Percentiles rank a stretch among this genome's conserved stretches.
phyloP scores from a whole-genome alignment of 176 grass and related monocot genomes.

The Ampelocalamus luodianensis region DNA sequence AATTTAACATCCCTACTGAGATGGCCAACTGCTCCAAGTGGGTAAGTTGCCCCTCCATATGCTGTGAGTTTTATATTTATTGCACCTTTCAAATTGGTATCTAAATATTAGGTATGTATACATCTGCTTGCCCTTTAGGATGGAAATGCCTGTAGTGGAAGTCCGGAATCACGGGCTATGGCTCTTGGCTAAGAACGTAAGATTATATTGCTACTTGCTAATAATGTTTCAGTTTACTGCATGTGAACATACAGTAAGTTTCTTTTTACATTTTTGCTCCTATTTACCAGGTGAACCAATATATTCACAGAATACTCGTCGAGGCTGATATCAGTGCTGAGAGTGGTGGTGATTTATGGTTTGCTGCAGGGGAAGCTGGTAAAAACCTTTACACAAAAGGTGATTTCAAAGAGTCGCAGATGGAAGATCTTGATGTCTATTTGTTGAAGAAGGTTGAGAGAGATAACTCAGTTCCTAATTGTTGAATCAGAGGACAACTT shows the following conservation, averaged over 20 bases:
- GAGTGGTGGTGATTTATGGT: slow-evolving; percentile 62
- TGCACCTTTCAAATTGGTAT: slow-evolving; percentile 25
- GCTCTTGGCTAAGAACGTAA: slow-evolving; percentile 97
- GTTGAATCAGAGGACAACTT: slow-evolving; percentile 24
- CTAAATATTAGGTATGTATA: slow-evolving; percentile 17
- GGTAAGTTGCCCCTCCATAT: slow-evolving; percentile 55
- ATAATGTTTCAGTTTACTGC: neutral
- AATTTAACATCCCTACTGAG: slow-evolving; percentile 91
- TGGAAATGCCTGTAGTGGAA: slow-evolving; percentile 98
- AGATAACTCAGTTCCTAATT: slow-evolving; percentile 35
- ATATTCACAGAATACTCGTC: slow-evolving; percentile 84
- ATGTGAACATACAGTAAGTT: neutral
- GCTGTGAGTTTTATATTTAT: neutral
- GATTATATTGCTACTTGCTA: slow-evolving; percentile 22
- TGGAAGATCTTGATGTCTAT: slow-evolving; percentile 76
- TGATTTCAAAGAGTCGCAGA: slow-evolving; percentile 63
- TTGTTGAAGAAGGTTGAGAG: slow-evolving; percentile 79
- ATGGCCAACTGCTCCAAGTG: slow-evolving; percentile 97
- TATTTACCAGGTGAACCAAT: slow-evolving; percentile 79
- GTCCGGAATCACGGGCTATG: slow-evolving; percentile 79
- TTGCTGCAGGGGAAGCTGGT: slow-evolving; percentile 73
- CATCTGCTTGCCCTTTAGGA: slow-evolving; percentile 56
- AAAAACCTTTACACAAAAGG: slow-evolving; percentile 76
- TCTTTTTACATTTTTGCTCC: slow-evolving; percentile 19
- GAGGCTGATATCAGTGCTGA: slow-evolving; percentile 70